A percentile compares a stretch with the other conserved stretches of the same genome.
phyloP scores from a whole-genome alignment of 2,329 filamentous ascomycete genomes.

The Nemania abortiva region DNA sequence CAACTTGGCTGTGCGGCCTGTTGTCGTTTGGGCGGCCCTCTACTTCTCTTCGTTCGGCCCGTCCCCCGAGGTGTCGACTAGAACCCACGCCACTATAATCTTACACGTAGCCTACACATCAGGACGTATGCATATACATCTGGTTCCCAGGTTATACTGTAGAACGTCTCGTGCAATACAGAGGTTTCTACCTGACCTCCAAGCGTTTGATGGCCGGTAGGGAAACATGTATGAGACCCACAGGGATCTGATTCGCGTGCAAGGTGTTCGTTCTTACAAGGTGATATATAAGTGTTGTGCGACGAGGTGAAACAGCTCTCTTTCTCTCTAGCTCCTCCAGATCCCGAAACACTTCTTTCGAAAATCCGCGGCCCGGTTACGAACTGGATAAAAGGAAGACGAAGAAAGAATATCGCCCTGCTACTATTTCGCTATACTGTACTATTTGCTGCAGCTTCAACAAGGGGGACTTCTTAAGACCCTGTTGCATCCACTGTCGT shows the following conservation, averaged over 20 bases:
- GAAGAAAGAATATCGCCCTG: conserved; percentile 18
- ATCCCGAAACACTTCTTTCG: conserved; percentile 14
- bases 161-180: neutral
- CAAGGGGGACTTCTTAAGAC: conserved; percentile 28
- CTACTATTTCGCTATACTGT: conserved; percentile 6
- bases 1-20: neutral
- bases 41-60: conserved; percentile 20
- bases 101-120: conserved; percentile 24
- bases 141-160: neutral
- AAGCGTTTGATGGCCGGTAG: conserved; percentile 25
- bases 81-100: conserved; percentile 8
- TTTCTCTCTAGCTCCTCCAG: conserved; percentile 20
- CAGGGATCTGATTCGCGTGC: neutral
- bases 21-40: neutral
- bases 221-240: conserved; percentile 14
- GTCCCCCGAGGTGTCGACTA: conserved; percentile 6
- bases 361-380: conserved; percentile 3
- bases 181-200: conserved; percentile 8
- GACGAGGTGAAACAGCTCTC: conserved; percentile 13
- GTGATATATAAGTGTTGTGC: conserved; percentile 4
- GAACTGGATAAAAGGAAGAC: conserved; percentile 18
- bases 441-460: conserved; percentile 18
- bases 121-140: conserved; percentile 18
- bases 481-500: conserved; percentile 35
- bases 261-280: conserved; percentile 10